phyloP scores from a whole-genome alignment of 2,329 filamentous ascomycete genomes.

The Fusarium nelsonii region DNA sequence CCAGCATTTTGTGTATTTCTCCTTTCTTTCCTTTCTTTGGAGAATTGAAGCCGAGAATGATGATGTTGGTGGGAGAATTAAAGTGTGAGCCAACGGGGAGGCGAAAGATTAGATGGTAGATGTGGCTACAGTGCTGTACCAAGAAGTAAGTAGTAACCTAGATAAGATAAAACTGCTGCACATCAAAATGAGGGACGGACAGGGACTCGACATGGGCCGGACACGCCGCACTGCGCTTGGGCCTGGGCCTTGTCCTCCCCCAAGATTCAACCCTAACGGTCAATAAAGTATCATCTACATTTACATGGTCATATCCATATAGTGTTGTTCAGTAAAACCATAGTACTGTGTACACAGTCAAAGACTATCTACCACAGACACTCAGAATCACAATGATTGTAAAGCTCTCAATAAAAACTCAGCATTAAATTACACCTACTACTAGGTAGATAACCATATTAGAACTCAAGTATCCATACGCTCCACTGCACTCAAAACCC shows the following conservation, averaged over 20 bases:
- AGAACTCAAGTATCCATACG: neutral
- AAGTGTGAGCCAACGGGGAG: slow-evolving; percentile 26
- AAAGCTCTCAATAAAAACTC: too few relatives aligned
- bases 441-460: too few relatives aligned
- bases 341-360: neutral
- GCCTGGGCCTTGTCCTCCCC: slow-evolving; percentile 2
- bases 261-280: slow-evolving; percentile 15
- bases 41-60: slow-evolving; percentile 14
- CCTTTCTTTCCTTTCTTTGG: neutral
- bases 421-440: neutral
- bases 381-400: too few relatives aligned
- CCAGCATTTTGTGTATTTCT: slow-evolving; percentile 74
- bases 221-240: slow-evolving; percentile 37
- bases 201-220: slow-evolving; percentile 34
- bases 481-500: slow-evolving; percentile 14
- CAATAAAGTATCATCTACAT: neutral
- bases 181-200: slow-evolving; percentile 28
- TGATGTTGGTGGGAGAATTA: slow-evolving; percentile 29
- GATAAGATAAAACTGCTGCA: slow-evolving; percentile 35
- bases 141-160: slow-evolving; percentile 9
- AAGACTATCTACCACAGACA: neutral
- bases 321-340: neutral
- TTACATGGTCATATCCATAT: too few relatives aligned
- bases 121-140: slow-evolving; percentile 43
- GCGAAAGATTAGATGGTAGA: slow-evolving; percentile 35